Evolutionary conservation across 495 filamentous ascomycete species (phyloP).

Genomic region (Xylaria cubensis): DNA sequence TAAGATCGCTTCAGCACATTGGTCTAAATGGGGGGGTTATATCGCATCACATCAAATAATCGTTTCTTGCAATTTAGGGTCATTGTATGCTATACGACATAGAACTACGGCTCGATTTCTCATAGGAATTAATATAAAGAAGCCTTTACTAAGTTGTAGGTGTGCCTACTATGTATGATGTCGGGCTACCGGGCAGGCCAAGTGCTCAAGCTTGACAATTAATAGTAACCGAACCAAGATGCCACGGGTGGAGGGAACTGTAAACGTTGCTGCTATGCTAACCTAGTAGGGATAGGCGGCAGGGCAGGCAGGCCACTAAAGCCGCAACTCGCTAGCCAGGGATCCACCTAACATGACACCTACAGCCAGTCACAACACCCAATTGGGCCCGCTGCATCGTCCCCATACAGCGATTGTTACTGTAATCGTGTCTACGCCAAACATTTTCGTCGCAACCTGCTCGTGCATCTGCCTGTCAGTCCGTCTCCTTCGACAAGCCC

Average conservation of each 20-base stretch:
- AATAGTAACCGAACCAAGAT: constrained; percentile 17
- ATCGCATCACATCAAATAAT: constrained; percentile 5
- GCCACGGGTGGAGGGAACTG: constrained; percentile 20
- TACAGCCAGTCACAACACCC: constrained; percentile 22
- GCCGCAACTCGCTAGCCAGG: background rate
- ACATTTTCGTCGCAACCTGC: constrained; percentile 24
- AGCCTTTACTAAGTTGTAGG: background rate
- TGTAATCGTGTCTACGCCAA: constrained; percentile 16
- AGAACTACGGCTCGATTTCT: background rate
- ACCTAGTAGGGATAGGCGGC: background rate
- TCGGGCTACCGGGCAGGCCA: constrained; percentile 18
- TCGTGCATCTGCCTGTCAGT: constrained; percentile 9
- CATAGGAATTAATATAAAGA: background rate
- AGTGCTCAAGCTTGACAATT: background rate
- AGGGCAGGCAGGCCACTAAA: constrained; percentile 17
- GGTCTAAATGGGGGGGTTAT: constrained; percentile 26
- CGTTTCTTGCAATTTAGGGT: background rate
- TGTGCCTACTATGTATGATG: background rate
- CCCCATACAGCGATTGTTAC: constrained; percentile 18
- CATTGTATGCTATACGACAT: background rate
- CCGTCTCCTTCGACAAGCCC: constrained; percentile 18
- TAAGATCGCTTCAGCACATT: constrained; percentile 16
- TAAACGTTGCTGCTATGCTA: background rate
- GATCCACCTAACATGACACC: background rate
- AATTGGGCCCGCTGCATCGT: constrained; percentile 20